Evolutionary conservation across 495 filamentous ascomycete species (phyloP).

Genomic region (Evansstolkia leycettana): DNA sequence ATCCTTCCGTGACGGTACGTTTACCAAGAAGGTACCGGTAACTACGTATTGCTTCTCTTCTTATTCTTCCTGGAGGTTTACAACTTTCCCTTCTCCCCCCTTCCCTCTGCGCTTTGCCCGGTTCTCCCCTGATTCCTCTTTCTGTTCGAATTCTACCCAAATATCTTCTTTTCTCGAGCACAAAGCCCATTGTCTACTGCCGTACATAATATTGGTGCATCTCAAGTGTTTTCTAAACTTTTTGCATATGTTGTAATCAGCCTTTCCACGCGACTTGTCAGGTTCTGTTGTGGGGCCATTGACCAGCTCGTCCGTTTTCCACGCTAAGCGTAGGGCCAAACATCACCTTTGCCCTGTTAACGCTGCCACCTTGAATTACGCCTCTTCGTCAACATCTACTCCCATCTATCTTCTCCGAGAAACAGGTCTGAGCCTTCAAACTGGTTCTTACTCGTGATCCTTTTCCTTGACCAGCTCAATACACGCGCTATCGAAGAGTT

Average conservation of each 20-base stretch:
- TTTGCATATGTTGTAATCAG: not conserved
- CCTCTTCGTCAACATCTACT: slow-evolving; percentile 11
- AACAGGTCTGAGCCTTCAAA: too few relatives aligned
- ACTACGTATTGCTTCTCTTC: not conserved
- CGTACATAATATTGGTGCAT: slow-evolving; percentile 4
- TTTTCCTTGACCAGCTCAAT: too few relatives aligned
- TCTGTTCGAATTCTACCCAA: not conserved
- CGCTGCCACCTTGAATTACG: slow-evolving; percentile 18
- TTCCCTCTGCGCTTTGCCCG: not conserved
- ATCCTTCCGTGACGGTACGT: slow-evolving; percentile 11
- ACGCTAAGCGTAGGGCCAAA: slow-evolving; percentile 41
- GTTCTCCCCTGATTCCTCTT: not conserved
- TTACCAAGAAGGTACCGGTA: too few relatives aligned
- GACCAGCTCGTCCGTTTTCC: slow-evolving; percentile 26
- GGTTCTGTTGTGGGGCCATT: slow-evolving; percentile 30
- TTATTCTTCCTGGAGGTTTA: not conserved
- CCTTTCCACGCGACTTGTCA: slow-evolving; percentile 21
- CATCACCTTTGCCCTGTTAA: slow-evolving; percentile 32
- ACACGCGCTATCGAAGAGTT: too few relatives aligned
- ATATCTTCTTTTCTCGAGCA: not conserved
- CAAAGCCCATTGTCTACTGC: slow-evolving; percentile 5
- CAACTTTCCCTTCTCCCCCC: not conserved
- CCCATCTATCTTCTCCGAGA: not conserved
- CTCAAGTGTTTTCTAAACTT: slow-evolving; percentile 1
- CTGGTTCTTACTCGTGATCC: too few relatives aligned